A percentile compares a stretch with the other conserved stretches of the same genome.
Conservation (phyloP, 1,284 basidiomycete species). For the Athelia psychrophila region DNA sequence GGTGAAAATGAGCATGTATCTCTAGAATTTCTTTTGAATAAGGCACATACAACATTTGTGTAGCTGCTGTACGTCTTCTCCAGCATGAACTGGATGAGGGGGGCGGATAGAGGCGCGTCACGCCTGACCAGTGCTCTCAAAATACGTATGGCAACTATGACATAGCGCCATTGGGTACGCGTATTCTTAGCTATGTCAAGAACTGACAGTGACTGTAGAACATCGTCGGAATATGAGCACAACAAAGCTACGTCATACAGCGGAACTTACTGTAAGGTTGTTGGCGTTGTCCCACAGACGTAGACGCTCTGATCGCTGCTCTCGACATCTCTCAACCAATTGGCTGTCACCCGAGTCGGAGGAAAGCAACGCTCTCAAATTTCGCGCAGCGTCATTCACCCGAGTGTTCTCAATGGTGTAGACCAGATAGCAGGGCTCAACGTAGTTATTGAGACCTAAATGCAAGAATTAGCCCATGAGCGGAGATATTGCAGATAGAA, state of each 20-base stretch:
- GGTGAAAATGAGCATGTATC: constrained; percentile 5
- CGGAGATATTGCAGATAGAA: background rate
- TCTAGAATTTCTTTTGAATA: constrained; percentile 1
- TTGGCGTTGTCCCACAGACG: constrained; percentile 38
- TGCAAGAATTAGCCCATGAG: background rate
- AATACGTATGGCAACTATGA: constrained; percentile 71
- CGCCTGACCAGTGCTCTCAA: constrained; percentile 74
- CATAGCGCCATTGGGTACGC: constrained; percentile 83
- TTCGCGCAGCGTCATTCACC: constrained; percentile 33
- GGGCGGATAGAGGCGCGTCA: constrained; percentile 60
- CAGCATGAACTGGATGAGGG: constrained; percentile 56
- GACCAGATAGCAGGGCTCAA: constrained; percentile 57
- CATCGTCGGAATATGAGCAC: too few species aligned
- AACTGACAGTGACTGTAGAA: constrained; percentile 27
- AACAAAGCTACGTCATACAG: background rate
- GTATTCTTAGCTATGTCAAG: constrained; percentile 54
- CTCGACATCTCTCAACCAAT: constrained; percentile 41
- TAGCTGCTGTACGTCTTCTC: constrained; percentile 56
- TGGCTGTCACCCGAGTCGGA: constrained; percentile 29
- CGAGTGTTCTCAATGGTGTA: constrained; percentile 46
- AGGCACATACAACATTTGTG: constrained; percentile 54
- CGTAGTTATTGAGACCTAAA: constrained; percentile 57
- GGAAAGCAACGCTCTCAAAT: constrained; percentile 37
- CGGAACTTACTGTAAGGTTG: constrained; percentile 30
- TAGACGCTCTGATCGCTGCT: constrained; percentile 43